Conservation (phyloP, 257 asterid species). For the Mentha longifolia region DNA sequence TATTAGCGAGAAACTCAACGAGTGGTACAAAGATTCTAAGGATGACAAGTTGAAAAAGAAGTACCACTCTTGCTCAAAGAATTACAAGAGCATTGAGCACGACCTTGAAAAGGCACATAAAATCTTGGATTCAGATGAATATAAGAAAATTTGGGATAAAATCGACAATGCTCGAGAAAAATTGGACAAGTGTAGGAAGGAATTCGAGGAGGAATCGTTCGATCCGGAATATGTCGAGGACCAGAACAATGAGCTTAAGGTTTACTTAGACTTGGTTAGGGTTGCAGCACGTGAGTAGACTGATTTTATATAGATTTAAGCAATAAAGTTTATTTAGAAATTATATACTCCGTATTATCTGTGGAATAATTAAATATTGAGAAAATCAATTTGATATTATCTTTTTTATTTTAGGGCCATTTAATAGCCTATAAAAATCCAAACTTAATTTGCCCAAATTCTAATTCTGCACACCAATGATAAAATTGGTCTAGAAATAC, state of each 20-base stretch:
- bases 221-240: slow-evolving; percentile 37
- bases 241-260: slow-evolving; percentile 30
- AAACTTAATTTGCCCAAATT: no score
- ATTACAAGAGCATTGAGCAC: slow-evolving; percentile 30
- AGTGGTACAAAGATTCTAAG: slow-evolving; percentile 6
- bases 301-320: background rate
- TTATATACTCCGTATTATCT: no score
- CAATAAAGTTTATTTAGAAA: no score
- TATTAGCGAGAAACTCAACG: background rate
- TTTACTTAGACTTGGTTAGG: no score
- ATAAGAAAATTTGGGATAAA: background rate
- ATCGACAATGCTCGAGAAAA: slow-evolving; percentile 29
- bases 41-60: slow-evolving; percentile 24
- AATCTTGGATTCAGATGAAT: slow-evolving; percentile 3
- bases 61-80: slow-evolving; percentile 35
- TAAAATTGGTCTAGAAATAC: no score
- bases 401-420: background rate
- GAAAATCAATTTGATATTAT: background rate
- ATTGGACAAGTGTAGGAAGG: slow-evolving; percentile 29
- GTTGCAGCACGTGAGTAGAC: background rate
- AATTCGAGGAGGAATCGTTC: slow-evolving; percentile 7
- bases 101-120: slow-evolving; percentile 25
- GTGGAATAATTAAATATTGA: background rate
- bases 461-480: no score
- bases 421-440: no score